Evolutionary conservation across 306 rosid species (phyloP), one percentile per base, ranked within the genome.

Genomic region (Astragalus glycyphyllos): DNA sequence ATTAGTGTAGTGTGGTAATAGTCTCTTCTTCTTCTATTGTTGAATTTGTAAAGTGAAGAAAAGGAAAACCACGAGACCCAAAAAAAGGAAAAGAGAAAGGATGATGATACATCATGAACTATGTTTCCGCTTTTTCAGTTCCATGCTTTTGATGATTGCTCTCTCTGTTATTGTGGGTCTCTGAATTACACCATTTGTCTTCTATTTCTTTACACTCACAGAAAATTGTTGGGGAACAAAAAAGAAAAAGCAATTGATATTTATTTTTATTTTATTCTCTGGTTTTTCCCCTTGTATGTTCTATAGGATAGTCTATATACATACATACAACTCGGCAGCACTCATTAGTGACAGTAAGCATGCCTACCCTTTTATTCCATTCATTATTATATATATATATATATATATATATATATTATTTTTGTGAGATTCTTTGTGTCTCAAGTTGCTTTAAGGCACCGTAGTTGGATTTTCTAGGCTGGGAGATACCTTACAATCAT

Each of bases 391-490:
- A 45, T 0, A 20, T 20, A 20, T 20, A 20, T 20, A 20, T 20
- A 20, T 11, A 34, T 60, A 1, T 29, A 20, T n/a, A 5, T 32
- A 11, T 71, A 57, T 32, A 11, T 71, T 48, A 51, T 47, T 35
- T 15, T 64, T 57, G 55, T 42, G 75, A 69, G 73, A 80, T 84
- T 78, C 76, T 68, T 55, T 73, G 65, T 78, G 72, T 74, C 75
- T 71, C 66, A 53, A 35, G 35, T 70, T 76, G 82, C 80, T 76
- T 79, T 71, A 57, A 48, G 77, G 80, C 79, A 77, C 81, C 82
- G 80, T 58, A 40, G 85, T 84, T 77, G 79, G 85, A 78, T 84
- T 83, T 76, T 77, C 83, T 56, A 85, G 84, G 86, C 83, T 59
- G 65, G 42, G 67, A 45, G 54, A 11, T 42, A 63, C 50, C 50